These are phyloP conservation scores for Corymbia citriodora DNA, from an alignment of 441 rosid genomes.

Conservation along the genomic window DNA sequence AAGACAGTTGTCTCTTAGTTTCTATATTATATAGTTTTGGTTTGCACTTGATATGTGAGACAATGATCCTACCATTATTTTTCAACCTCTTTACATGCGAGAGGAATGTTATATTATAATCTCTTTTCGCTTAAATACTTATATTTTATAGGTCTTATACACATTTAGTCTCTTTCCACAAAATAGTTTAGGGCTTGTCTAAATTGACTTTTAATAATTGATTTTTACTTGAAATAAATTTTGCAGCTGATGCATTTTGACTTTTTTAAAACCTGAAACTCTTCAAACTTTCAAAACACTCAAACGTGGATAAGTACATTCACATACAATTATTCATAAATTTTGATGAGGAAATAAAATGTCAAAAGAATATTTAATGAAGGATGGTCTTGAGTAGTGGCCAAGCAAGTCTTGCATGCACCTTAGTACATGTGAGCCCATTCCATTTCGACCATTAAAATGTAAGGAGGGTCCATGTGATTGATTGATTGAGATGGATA, in stretches of 20 bases:
- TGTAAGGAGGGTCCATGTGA: neutral
- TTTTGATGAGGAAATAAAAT: neutral
- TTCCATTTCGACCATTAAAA: neutral
- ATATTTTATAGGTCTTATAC: neutral
- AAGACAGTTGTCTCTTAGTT: neutral
- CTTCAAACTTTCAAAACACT: neutral
- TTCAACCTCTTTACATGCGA: neutral
- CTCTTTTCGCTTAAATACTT: neutral
- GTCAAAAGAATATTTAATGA: neutral
- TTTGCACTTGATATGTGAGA: neutral
- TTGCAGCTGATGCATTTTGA: neutral
- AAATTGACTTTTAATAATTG: neutral
- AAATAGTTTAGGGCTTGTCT: neutral
- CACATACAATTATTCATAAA: neutral
- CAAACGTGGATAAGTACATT: neutral
- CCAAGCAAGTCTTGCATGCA: neutral
- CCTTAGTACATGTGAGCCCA: neutral
- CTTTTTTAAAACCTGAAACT: neutral
- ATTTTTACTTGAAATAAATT: neutral
- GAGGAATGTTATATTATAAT: neutral
- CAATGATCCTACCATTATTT: neutral
- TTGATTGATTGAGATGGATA: neutral
- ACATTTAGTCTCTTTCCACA: neutral
- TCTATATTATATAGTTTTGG: neutral
- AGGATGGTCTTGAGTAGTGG: neutral